These are phyloP conservation scores for Phytophthora sojae DNA, from an alignment of 352 stramenopile species.

Conservation along the genomic window DNA sequence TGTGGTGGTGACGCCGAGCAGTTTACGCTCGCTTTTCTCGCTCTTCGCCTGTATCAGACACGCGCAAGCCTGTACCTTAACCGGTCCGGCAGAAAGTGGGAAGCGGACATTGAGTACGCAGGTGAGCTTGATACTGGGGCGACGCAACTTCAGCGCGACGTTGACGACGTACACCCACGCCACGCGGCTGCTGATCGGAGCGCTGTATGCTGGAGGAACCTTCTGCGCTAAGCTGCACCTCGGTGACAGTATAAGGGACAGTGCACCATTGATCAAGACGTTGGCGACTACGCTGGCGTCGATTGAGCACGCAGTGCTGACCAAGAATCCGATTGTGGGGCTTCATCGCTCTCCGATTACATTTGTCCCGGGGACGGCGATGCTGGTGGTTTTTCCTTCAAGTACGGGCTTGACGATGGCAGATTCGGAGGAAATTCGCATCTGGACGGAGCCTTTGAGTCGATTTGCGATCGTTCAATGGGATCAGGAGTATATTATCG, in stretches of 20 bases:
- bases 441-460: conserved; percentile 39
- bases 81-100: conserved; percentile 28
- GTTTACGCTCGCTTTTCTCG: conserved; percentile 59
- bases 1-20: conserved; percentile 51
- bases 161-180: conserved; percentile 39
- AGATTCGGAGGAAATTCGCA: conserved; percentile 12
- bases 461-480: conserved; percentile 39
- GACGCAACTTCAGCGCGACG: conserved; percentile 44
- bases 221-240: conserved; percentile 42
- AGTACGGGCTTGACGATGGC: background rate
- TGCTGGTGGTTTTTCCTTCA: conserved; percentile 41
- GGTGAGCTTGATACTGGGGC: conserved; percentile 53
- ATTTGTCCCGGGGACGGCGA: conserved; percentile 46
- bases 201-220: conserved; percentile 46
- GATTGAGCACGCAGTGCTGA: conserved; percentile 52
- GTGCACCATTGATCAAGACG: conserved; percentile 31
- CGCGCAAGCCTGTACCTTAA: conserved; percentile 37
- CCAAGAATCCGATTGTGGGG: conserved; percentile 33
- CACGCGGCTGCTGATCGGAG: conserved; percentile 51
- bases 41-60: conserved; percentile 58
- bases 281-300: conserved; percentile 32
- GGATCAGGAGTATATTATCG: conserved; percentile 39
- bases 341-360: conserved; percentile 42
- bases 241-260: background rate
- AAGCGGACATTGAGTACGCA: conserved; percentile 55